Conservation (phyloP, 73 alveolate species). For the Uronychia binucleata region DNA sequence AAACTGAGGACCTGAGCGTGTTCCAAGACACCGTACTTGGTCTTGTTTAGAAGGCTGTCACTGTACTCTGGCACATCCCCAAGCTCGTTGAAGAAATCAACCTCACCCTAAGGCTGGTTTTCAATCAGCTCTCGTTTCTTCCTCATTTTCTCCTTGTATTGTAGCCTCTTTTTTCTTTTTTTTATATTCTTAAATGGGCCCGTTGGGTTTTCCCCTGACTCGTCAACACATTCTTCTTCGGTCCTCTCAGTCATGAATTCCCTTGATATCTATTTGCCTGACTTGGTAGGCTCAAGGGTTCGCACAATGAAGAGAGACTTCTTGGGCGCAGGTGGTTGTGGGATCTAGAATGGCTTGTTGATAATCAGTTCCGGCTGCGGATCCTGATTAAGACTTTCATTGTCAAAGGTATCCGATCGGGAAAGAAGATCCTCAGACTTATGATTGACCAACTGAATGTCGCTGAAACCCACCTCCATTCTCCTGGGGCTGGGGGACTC, state of each 20-base stretch:
- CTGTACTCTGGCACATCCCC: not conserved
- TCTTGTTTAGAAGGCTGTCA: not conserved
- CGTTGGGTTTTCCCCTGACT: not conserved
- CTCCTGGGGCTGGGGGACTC: too few species aligned
- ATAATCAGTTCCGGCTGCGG: too few species aligned
- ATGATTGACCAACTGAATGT: too few species aligned
- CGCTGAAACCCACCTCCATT: too few species aligned
- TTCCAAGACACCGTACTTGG: not conserved
- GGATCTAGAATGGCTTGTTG: not conserved
- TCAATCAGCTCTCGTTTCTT: not conserved
- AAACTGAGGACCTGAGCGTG: not conserved
- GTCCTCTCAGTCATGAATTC: not conserved
- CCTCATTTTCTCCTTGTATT: not conserved
- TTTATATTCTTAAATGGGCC: not conserved
- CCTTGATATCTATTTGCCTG: not conserved
- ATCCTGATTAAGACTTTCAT: too few species aligned
- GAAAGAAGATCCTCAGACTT: too few species aligned
- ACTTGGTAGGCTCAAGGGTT: not conserved
- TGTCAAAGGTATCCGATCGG: too few species aligned
- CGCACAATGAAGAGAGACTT: not conserved
- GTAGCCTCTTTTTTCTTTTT: not conserved
- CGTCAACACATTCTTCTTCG: not conserved
- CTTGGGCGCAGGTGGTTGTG: not conserved
- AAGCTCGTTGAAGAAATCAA: not conserved
- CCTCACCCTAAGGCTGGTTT: not conserved